These are phyloP conservation scores for Inga leiocalycina DNA, from an alignment of 306 rosid genomes.

Conservation along the genomic window DNA sequence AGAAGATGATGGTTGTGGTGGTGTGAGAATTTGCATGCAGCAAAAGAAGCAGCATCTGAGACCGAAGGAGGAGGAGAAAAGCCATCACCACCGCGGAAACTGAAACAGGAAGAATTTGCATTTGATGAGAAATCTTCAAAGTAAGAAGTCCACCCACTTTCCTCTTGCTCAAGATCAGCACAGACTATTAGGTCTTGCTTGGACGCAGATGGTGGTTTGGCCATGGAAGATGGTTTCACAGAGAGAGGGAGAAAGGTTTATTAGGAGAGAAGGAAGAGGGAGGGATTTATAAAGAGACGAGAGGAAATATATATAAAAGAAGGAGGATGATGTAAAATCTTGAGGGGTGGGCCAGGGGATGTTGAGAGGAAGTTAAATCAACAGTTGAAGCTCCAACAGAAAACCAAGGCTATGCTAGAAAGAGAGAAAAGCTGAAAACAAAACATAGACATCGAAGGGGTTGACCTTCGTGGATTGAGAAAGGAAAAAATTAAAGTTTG, in stretches of 20 bases:
- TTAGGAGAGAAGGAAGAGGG: conserved; percentile 8
- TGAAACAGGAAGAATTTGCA: conserved; percentile 16
- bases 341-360: conserved; percentile 51
- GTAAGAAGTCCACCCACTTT: conserved; percentile 96
- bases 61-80: conserved; percentile 54
- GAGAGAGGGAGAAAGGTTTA: conserved; percentile 28
- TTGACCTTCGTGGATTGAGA: conserved; percentile 63
- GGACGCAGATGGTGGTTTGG: conserved; percentile 32
- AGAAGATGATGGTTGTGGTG: conserved; percentile 19
- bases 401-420: conserved; percentile 32
- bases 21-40: conserved; percentile 64
- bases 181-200: background rate
- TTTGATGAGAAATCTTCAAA: conserved; percentile 64
- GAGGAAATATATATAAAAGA: background rate
- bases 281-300: conserved; percentile 40
- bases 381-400: conserved; percentile 58
- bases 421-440: conserved; percentile 28
- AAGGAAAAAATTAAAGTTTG: conserved; percentile 21
- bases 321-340: conserved; percentile 45
- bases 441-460: conserved; percentile 29
- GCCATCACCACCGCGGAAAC: conserved; percentile 35
- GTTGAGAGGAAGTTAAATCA: conserved; percentile 55
- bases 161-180: conserved; percentile 28
- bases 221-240: conserved; percentile 44
- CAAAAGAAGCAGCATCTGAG: conserved; percentile 90